These are phyloP conservation scores for Penicillium sp. DNA, from an alignment of 2,329 filamentous ascomycete species.

Conservation along the genomic window DNA sequence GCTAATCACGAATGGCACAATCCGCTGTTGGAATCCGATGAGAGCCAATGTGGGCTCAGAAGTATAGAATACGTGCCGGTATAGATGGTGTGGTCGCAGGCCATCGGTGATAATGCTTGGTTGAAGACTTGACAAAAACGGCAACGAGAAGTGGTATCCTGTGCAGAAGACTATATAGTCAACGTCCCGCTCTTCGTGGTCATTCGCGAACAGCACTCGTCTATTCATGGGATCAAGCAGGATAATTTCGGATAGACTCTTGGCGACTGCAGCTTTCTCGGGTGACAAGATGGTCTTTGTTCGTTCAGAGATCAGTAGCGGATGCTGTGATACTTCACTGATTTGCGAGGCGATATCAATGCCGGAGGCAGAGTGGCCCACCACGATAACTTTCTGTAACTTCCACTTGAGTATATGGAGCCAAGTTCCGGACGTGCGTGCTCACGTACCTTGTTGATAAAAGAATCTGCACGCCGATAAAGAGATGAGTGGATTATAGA, in stretches of 20 bases:
- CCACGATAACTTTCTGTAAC: constrained; percentile 12
- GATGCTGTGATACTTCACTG: constrained; percentile 4
- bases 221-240: neutral
- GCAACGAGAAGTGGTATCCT: constrained; percentile 8
- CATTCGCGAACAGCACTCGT: constrained; percentile 1
- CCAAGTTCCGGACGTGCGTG: neutral
- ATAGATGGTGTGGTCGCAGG: constrained; percentile 7
- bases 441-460: constrained; percentile 6
- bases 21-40: constrained; percentile 9
- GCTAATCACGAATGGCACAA: constrained; percentile 10
- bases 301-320: constrained; percentile 9
- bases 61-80: constrained; percentile 7
- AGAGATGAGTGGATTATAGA: constrained; percentile 8
- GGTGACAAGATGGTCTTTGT: constrained; percentile 3
- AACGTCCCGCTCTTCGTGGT: constrained; percentile 2
- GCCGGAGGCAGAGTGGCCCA: constrained; percentile 12
- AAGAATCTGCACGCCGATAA: constrained; percentile 5
- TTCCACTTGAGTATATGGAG: neutral
- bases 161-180: constrained; percentile 11
- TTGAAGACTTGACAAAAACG: constrained; percentile 7
- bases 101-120: constrained; percentile 8
- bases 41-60: constrained; percentile 9
- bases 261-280: neutral
- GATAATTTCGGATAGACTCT: constrained; percentile 3
- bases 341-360: constrained; percentile 13